Base-by-base conservation (phyloP, 2,329 filamentous ascomycete genomes). In the Daldinia sp. region DNA sequence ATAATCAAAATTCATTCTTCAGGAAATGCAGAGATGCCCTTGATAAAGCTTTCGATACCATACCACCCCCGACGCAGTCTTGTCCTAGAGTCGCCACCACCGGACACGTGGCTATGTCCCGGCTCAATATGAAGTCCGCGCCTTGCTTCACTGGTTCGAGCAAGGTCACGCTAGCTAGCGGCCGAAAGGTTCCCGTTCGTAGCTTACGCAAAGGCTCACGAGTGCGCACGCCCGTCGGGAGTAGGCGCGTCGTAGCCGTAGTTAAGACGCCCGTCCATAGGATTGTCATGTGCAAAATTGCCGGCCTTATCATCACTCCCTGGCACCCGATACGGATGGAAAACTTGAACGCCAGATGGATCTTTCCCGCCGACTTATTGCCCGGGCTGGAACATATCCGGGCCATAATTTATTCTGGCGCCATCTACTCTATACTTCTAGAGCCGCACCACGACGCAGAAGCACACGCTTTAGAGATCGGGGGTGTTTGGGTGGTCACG, bases 361-460 rank as follows among this genome's bases (percentile, higher is more conserved):
- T 61, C 0, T 86, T 85, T 65, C 85, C 85, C 0, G 77, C 72
- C 0, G 63, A 80, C 0, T 67, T 80, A 1, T 72, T 77, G 0
- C 67, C 72, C 0, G 52, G 68, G 1, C 64, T 66, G 5, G 73
- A 80, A 4, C 37, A 56, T 3, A 37, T 49, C 3, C 56, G 39
- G 27, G 23, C 58, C 6, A 39, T 64, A 10, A 9, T 49, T 2
- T 86, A 85, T 52, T 82, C 81, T 0, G 85, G 85, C 0, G 72
- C 72, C 1, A 77, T 89, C 4, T 89, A 86, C 75, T 88, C 86
- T 0, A 75, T 88, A 1, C 71, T 89, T 15, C 74, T 89, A 15
- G 78, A 86, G 73, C 76, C 76, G 1, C 80, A 83, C 62, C 48
- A 47, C 1, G 74, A 80, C 54, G 43, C 73, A 0, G 77, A 79